phyloP scores from a whole-genome alignment of 1,284 basidiomycete genomes.

The Stygiomarasmius scandens region DNA sequence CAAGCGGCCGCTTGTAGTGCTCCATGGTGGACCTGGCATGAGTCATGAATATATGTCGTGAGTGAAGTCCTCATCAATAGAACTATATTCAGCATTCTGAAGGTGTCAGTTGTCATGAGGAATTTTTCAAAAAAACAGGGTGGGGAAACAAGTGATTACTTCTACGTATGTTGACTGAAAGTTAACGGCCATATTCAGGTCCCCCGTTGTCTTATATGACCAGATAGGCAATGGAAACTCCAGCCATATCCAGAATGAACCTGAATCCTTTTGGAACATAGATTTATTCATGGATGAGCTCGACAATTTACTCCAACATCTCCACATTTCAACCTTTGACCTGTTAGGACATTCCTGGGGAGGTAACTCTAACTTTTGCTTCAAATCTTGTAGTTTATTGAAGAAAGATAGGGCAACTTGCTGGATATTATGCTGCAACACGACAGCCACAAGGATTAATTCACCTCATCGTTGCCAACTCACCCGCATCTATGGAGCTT shows the following conservation, averaged over 20 bases:
- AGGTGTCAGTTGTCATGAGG: not conserved
- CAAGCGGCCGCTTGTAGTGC: constrained; percentile 34
- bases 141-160: constrained; percentile 8
- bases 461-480: constrained; percentile 36
- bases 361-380: constrained; percentile 25
- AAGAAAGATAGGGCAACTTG: constrained; percentile 31
- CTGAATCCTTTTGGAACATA: constrained; percentile 38
- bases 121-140: constrained; percentile 8
- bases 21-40: constrained; percentile 45
- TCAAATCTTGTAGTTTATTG: not conserved
- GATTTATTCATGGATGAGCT: constrained; percentile 37
- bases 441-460: constrained; percentile 35
- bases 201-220: constrained; percentile 43
- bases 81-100: too few species aligned
- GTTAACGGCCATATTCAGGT: too few species aligned
- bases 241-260: constrained; percentile 34
- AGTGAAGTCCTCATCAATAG: not conserved
- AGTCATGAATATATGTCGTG: constrained; percentile 22
- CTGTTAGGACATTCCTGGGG: constrained; percentile 47
- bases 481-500: constrained; percentile 38
- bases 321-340: constrained; percentile 28
- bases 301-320: constrained; percentile 31
- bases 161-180: not conserved
- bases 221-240: too few species aligned
- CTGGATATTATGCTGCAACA: constrained; percentile 33